Evolutionary conservation across 1,284 basidiomycete genomes (phyloP), one percentile per base, ranked within the genome.

Genomic region (Ustilago curta): DNA sequence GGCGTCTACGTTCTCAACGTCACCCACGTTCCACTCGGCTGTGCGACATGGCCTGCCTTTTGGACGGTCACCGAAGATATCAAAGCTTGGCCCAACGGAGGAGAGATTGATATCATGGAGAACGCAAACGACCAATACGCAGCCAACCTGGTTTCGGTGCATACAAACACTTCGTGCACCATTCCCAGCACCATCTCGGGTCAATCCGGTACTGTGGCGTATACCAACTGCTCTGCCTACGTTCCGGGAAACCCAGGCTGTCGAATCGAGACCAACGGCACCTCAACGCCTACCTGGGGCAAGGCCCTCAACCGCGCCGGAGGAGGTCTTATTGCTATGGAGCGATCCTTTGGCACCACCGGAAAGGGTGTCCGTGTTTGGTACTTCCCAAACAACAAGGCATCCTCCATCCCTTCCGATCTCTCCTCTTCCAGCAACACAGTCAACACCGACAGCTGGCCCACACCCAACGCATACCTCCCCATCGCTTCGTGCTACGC

Each of bases 71-170:
- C 82, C 4, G 42, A 69, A 18, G 50, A 81, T 40, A 21, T 71
- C 14, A 32, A 76, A 16, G 19, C 35, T 2, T 84, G 81, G 78
- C 83, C 83, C 3, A 37, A 45, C 8, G 83, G 83, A 45, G 83
- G 83, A 16, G 83, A 84, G 43, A 84, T 84, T 32, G 83, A 84
- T 44, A 81, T 84, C 35, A 43, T 82, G 19, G 83, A 84, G 39
- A 83, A 84, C 45, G 79, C 77, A 14, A 83, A 83, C 55, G 81
- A 84, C 54, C 47, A 82, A 51, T 83, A 76, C 56, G 11, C 48
- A 0, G 60, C 59, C 43, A 76, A 79, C 59, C 66, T 79, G 6
- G 78, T 67, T 8, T 70, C 82, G 2, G 45, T 78, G 2, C 83
- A 84, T 66, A 79, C 82, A 31, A 57, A 71, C 25, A 50, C 57